Base-by-base conservation (phyloP, 139 green algal species). In the Choricystis sp. region DNA sequence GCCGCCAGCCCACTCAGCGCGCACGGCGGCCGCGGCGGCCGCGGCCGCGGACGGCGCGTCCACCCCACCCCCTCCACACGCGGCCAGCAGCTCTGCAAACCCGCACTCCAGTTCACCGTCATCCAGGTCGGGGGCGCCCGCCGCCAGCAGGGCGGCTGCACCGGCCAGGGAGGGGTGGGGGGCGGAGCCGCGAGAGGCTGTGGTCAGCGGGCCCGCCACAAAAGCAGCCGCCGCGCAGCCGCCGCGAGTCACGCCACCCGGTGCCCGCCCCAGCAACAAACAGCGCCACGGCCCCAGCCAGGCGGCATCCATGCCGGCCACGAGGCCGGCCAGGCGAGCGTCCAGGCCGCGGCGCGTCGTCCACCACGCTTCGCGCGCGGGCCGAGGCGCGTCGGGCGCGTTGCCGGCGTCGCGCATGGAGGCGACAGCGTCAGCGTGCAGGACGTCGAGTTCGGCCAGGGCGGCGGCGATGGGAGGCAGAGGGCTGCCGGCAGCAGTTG, bases 251-350 rank as follows among this genome's bases (percentile, higher is more conserved):
- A 21, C 40, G 16, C 40, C 40, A 16, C 40, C 40, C 40, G 16
- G 9, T 16, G 16, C 40, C 5, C 4, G 23, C 16, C 29, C 52
- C 31, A 57, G 14, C 19, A 68, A 26, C 65, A 84, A 59, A 29
- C 70, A 84, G 40, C 69, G 65, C 82, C 82, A 89, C 60, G 80
- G 67, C 0, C 84, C 83, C 40, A 92, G 69, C 78, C 79, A 87
- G 21, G 58, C n/a, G 23, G 58, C 20, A n/a, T 80, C 77, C 23
- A 89, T 66, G 29, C 73, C 63, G 48, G 62, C 49, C 57, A 84
- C 58, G 58, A 92, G 70, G n/a, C 48, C 59, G 0, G 40, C 26
- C 66, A 92, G 72, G 49, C 71, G 59, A 3, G 65, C 9, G 56
- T 92, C 84, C 23, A 89, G 70, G 0, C 58, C 52, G 20, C 88